A percentile compares a stretch with the other conserved stretches of the same genome.
These are phyloP conservation scores for Acer yangbiense DNA, from an alignment of 345 rosid genomes.

Conservation along the genomic window DNA sequence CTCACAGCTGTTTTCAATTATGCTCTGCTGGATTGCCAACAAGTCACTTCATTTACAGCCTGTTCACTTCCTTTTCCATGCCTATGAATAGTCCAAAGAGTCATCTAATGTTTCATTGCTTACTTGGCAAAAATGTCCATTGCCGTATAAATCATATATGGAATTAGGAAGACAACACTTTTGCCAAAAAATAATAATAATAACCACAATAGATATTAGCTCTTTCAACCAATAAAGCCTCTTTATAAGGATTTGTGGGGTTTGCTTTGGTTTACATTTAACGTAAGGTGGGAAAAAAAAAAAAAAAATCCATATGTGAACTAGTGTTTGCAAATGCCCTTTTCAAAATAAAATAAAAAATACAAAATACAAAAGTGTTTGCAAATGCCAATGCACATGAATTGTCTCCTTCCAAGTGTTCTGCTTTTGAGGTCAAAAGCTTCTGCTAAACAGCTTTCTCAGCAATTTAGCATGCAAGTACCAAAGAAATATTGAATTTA, in stretches of 20 bases:
- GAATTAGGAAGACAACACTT: no score
- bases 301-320: neutral
- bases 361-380: no score
- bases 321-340: neutral
- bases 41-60: constrained; percentile 5
- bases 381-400: neutral
- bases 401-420: neutral
- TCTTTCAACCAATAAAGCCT: no score
- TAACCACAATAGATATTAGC: no score
- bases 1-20: neutral
- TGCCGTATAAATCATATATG: no score
- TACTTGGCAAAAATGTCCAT: neutral
- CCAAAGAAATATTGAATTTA: no score
- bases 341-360: no score
- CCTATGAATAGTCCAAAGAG: neutral
- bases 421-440: neutral
- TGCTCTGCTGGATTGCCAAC: constrained; percentile 1
- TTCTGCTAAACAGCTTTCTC: neutral
- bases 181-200: no score
- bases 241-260: no score
- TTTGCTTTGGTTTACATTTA: no score
- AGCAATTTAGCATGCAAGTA: no score
- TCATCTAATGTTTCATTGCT: neutral
- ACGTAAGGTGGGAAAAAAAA: no score
- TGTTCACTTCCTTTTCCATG: neutral